These are phyloP conservation scores for Neofusicoccum kwambonambiense DNA, from an alignment of 2,329 filamentous ascomycete species.

Conservation along the genomic window DNA sequence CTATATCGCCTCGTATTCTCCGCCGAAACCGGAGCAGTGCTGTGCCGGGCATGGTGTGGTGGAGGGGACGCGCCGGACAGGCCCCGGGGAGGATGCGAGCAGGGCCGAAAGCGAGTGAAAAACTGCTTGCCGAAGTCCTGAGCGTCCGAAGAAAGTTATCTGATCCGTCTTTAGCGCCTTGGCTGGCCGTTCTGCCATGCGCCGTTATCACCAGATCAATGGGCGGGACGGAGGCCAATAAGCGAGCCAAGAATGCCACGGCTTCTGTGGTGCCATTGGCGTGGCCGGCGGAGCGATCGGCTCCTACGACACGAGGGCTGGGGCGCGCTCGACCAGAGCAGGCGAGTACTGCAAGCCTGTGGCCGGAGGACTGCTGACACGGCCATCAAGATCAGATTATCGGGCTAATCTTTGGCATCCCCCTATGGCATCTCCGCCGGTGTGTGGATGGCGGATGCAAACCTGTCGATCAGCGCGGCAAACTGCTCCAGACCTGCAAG, in stretches of 20 bases:
- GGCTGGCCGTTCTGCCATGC: neutral
- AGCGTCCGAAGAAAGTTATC: slow-evolving; percentile 6
- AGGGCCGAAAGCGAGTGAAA: too few species aligned
- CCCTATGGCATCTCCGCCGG: neutral
- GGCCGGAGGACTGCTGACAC: neutral
- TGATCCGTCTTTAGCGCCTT: slow-evolving; percentile 8
- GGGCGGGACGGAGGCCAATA: neutral
- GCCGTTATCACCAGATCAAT: neutral
- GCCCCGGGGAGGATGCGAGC: neutral
- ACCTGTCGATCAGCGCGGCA: too few species aligned
- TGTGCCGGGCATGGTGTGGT: too few species aligned
- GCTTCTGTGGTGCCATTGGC: neutral
- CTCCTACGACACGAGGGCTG: neutral
- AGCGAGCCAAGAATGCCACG: neutral
- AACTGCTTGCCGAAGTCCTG: neutral
- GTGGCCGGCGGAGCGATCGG: neutral
- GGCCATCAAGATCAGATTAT: neutral
- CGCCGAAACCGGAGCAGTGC: too few species aligned
- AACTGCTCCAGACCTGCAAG: too few species aligned
- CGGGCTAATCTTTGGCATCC: neutral
- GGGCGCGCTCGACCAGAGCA: too few species aligned
- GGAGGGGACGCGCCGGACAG: too few species aligned
- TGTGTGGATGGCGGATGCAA: too few species aligned
- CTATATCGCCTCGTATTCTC: too few species aligned
- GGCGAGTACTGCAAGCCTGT: too few species aligned